Conservation (phyloP, 768 basidiomycete species). For the Lentinus brumalis region DNA sequence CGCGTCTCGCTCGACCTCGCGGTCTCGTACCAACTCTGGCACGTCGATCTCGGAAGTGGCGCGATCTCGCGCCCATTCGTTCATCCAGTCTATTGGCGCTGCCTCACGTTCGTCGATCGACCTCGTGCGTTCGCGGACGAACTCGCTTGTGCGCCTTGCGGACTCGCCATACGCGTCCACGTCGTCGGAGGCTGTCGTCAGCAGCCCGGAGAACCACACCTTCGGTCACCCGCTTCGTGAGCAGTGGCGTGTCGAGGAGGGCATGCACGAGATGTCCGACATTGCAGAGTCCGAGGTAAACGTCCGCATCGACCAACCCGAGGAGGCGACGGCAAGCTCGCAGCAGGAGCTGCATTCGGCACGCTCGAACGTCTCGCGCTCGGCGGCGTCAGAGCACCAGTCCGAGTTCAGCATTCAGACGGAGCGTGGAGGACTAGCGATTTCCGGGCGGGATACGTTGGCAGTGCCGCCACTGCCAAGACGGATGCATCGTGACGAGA, state of each 20-base stretch:
- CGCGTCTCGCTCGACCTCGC: constrained; percentile 40
- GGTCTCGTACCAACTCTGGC: constrained; percentile 31
- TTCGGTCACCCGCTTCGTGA: constrained; percentile 64
- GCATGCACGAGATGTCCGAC: constrained; percentile 21
- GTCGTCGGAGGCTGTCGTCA: constrained; percentile 46
- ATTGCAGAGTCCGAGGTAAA: constrained; percentile 22
- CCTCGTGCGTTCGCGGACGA: constrained; percentile 57
- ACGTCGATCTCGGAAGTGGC: constrained; percentile 40
- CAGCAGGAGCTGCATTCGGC: constrained; percentile 23
- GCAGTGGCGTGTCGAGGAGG: constrained; percentile 35
- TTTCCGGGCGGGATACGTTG: constrained; percentile 24
- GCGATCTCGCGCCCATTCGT: constrained; percentile 65
- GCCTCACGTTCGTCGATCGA: constrained; percentile 65
- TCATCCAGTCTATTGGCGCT: constrained; percentile 64
- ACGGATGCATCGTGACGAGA: constrained; percentile 26
- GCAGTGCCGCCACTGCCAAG: neutral
- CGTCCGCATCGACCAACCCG: constrained; percentile 2
- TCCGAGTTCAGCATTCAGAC: constrained; percentile 20
- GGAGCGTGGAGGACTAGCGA: constrained; percentile 27
- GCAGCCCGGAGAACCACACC: constrained; percentile 69
- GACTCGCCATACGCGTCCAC: constrained; percentile 34
- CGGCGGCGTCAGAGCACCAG: constrained; percentile 18
- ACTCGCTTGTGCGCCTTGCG: constrained; percentile 64
- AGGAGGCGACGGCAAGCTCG: neutral
- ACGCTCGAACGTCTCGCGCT: constrained; percentile 25